phyloP scores from a whole-genome alignment of 306 rosid genomes.

The Rosa chinensis region DNA sequence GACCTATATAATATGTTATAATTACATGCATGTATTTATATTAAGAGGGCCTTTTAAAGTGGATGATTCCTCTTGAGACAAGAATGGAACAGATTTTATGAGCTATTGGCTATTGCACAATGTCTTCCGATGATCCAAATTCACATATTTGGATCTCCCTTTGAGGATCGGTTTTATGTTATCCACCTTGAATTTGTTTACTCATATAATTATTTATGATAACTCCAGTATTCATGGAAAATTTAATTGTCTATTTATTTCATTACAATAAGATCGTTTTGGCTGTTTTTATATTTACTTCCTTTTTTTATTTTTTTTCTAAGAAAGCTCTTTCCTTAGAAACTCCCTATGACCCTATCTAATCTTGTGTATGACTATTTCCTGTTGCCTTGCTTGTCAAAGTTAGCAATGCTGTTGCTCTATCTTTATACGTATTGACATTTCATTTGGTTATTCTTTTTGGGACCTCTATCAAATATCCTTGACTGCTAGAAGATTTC shows the following conservation, averaged over 20 bases:
- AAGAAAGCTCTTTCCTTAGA: no score
- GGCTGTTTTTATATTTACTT: not conserved
- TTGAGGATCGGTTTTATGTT: not conserved
- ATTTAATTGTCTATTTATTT: not conserved
- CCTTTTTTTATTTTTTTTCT: not conserved
- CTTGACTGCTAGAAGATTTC: conserved; percentile 73
- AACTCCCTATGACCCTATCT: not conserved
- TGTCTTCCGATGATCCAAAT: not conserved
- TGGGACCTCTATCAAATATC: conserved; percentile 24
- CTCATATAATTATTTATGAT: not conserved
- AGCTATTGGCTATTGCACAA: not conserved
- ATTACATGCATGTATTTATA: not conserved
- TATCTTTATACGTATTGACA: not conserved
- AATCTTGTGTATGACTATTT: not conserved
- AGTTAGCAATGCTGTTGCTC: not conserved
- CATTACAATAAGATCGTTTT: not conserved
- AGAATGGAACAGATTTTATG: not conserved
- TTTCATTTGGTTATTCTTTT: not conserved
- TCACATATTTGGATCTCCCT: not conserved
- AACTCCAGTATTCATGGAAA: not conserved
- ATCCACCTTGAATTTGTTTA: not conserved
- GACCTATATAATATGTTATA: not conserved
- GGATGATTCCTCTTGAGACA: not conserved
- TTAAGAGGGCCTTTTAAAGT: not conserved
- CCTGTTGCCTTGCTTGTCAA: not conserved